Base-by-base conservation (phyloP, 805 yeast species). In the Metschnikowia continentalis region DNA sequence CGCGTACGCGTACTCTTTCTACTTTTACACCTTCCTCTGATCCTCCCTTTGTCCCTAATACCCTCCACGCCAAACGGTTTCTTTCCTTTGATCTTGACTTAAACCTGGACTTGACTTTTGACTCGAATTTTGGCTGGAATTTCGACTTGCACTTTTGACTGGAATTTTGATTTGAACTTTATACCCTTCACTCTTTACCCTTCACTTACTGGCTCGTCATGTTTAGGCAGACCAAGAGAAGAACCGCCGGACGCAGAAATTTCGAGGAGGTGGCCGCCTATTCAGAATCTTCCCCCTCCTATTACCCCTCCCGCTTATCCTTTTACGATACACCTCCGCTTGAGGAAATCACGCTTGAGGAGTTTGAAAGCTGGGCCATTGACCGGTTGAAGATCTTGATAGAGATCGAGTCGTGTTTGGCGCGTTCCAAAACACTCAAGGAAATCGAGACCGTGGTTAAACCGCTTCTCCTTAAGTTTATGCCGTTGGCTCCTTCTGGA, bases 321-420 rank as follows among this genome's bases (percentile, higher is more conserved):
- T 81, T 92, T 61, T 94, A 94, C 68, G 79, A 74, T 23, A 56
- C 72, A 5, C 94, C 96, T 10, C 98, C 98, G 0, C 69, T 77
- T 32, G 83, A 84, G 13, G 98, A 94, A 67, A 84, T 94, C 60
- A 89, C 97, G 0, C 68, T 94, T 15, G 97, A 91, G 56, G 88
- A 94, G 61, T 94, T 94, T 68, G 99, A 94, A 69, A 76, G 78
- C 4, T 94, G 97, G 97, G 98, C 98, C 4, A 85, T 94, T 49
- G 98, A 92, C 62, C 73, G 99, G 53, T 75, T 92, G 55, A 83
- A 86, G 62, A 81, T 94, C 7, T 74, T 94, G 52, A 79, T 90
- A 49, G 96, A 90, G 63, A 84, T 94, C 46, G 97, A 92, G 61
- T 79, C 89, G 1, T 81, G 87, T 55, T 61, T 78, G 40, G 81